Percentiles rank a stretch among this genome's conserved stretches.
These are phyloP conservation scores for Exophiala alcalophila DNA, from an alignment of 2,329 filamentous ascomycete species.

Conservation along the genomic window DNA sequence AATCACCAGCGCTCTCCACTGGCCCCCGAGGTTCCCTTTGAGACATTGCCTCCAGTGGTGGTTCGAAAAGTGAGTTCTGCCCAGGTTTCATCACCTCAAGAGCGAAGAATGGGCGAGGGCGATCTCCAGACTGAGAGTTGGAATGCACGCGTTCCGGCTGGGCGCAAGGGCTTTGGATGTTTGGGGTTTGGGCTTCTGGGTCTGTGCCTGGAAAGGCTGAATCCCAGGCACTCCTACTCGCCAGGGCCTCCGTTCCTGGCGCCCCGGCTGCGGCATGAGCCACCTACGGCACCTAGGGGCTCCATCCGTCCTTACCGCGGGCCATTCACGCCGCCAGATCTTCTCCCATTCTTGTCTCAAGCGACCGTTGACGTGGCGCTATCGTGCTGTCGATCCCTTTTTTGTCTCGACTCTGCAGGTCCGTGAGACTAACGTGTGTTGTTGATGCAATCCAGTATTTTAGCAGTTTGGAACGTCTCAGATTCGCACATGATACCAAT, in stretches of 20 bases:
- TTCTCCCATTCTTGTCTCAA: conserved; percentile 13
- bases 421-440: conserved; percentile 29
- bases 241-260: no score
- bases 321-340: no score
- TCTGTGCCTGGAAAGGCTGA: conserved; percentile 12
- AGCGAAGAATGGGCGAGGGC: no score
- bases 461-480: conserved; percentile 35
- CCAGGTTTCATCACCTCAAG: no score
- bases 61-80: conserved; percentile 57
- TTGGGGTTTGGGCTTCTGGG: conserved; percentile 17
- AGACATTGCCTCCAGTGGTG: conserved; percentile 54
- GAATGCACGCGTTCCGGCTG: no score
- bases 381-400: conserved; percentile 23
- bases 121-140: no score
- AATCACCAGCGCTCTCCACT: conserved; percentile 16
- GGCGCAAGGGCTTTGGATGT: conserved; percentile 10
- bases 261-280: no score
- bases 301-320: no score
- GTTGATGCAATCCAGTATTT: conserved; percentile 35
- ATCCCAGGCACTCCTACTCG: neutral
- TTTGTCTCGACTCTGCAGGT: conserved; percentile 21
- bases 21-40: conserved; percentile 40
- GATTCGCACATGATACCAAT: conserved; percentile 35
- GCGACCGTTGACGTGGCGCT: conserved; percentile 12
- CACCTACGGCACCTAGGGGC: no score